Evolutionary conservation across 2,329 filamentous ascomycete species (phyloP).

Genomic region (Lecanosticta acicola): DNA sequence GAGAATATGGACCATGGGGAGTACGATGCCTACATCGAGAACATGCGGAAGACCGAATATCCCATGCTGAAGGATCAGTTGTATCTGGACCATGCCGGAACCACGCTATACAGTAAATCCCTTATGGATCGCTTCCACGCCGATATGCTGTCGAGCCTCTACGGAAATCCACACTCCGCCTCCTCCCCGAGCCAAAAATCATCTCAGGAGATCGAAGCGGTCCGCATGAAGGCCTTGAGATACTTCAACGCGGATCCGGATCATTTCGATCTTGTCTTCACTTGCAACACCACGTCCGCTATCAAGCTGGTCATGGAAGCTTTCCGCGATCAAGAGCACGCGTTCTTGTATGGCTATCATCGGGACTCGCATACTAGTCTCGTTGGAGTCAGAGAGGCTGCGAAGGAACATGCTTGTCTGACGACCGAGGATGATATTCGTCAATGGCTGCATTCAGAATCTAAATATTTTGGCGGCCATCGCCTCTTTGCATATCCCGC

Average conservation of each 20-base stretch:
- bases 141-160: slow-evolving; percentile 73
- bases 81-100: slow-evolving; percentile 94
- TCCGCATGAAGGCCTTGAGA: slow-evolving; percentile 62
- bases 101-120: slow-evolving; percentile 63
- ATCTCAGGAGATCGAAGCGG: slow-evolving; percentile 63
- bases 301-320: slow-evolving; percentile 82
- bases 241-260: slow-evolving; percentile 79
- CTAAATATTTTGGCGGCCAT: slow-evolving; percentile 28
- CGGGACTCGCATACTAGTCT: slow-evolving; percentile 80
- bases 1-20: slow-evolving; percentile 9
- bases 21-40: slow-evolving; percentile 42
- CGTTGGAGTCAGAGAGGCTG: slow-evolving; percentile 66
- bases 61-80: slow-evolving; percentile 33
- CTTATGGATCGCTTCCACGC: slow-evolving; percentile 70
- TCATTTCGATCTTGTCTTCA: slow-evolving; percentile 83
- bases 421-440: slow-evolving; percentile 57
- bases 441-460: slow-evolving; percentile 51
- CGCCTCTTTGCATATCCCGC: slow-evolving; percentile 74
- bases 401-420: slow-evolving; percentile 61
- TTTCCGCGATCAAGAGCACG: slow-evolving; percentile 59
- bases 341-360: slow-evolving; percentile 81
- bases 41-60: slow-evolving; percentile 45
- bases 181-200: slow-evolving; percentile 72
- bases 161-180: slow-evolving; percentile 89
- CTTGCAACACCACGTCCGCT: slow-evolving; percentile 84